Evolutionary conservation across 441 rosid genomes (phyloP).

Genomic region (Flueggea neowawraea): DNA sequence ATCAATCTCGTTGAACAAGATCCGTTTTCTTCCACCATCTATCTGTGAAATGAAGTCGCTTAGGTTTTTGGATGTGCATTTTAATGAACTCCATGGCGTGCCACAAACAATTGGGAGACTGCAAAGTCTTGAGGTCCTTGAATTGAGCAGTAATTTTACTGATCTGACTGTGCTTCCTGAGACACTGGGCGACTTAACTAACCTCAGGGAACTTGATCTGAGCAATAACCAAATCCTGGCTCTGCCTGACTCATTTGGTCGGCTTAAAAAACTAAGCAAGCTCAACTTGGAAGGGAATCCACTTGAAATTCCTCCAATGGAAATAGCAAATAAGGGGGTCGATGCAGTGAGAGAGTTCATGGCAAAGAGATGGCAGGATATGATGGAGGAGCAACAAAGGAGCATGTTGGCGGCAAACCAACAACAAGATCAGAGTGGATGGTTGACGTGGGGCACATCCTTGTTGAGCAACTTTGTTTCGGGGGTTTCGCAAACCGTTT

Average conservation of each 20-base stretch:
- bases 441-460: conserved; percentile 64
- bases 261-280: conserved; percentile 59
- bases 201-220: conserved; percentile 77
- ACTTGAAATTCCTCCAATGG: conserved; percentile 58
- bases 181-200: conserved; percentile 58
- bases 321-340: conserved; percentile 53
- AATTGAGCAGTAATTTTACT: conserved; percentile 71
- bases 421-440: conserved; percentile 43
- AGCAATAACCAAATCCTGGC: conserved; percentile 81
- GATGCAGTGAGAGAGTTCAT: conserved; percentile 61
- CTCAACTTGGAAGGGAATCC: conserved; percentile 77
- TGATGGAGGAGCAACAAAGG: conserved; percentile 48
- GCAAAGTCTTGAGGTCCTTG: conserved; percentile 66
- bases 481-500: conserved; percentile 35
- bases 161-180: conserved; percentile 73
- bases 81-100: conserved; percentile 72
- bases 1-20: conserved; percentile 69
- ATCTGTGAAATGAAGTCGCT: conserved; percentile 61
- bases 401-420: conserved; percentile 26
- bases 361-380: conserved; percentile 60
- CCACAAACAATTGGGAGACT: conserved; percentile 61
- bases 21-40: conserved; percentile 61
- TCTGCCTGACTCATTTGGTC: conserved; percentile 71
- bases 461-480: conserved; percentile 48
- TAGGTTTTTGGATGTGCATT: conserved; percentile 66